These are phyloP conservation scores for Phytophthora ramorum DNA, from an alignment of 352 stramenopile genomes.

Conservation along the genomic window DNA sequence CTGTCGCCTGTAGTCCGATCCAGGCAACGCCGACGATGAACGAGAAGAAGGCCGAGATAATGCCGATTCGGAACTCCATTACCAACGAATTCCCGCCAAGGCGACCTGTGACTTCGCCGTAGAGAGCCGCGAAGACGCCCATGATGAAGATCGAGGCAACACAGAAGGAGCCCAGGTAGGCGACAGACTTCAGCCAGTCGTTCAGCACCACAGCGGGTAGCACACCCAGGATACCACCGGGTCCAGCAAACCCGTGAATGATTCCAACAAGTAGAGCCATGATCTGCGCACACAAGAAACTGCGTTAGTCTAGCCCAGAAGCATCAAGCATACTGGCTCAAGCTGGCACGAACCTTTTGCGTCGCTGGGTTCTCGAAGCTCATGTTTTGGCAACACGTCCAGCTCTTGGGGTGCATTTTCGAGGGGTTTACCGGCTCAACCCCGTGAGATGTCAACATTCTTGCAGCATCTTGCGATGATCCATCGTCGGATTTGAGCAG, in stretches of 20 bases:
- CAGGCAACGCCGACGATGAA: conserved; percentile 77
- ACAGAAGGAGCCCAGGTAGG: no score
- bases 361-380: conserved; percentile 62
- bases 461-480: conserved; percentile 8
- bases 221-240: conserved; percentile 69
- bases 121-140: conserved; percentile 89
- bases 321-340: neutral
- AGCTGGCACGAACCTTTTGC: conserved; percentile 32
- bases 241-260: conserved; percentile 84
- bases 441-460: neutral
- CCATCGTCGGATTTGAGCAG: conserved; percentile 23
- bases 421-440: conserved; percentile 7
- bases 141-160: conserved; percentile 91
- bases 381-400: conserved; percentile 40
- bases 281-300: conserved; percentile 34
- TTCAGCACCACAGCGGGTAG: conserved; percentile 62
- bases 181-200: conserved; percentile 64
- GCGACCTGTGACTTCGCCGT: conserved; percentile 75
- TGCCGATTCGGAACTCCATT: conserved; percentile 71
- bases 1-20: conserved; percentile 75
- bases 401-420: conserved; percentile 22
- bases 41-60: conserved; percentile 80
- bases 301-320: conserved; percentile 1
- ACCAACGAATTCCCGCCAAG: conserved; percentile 58
- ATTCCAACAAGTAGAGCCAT: conserved; percentile 86